phyloP scores from a whole-genome alignment of 2,329 filamentous ascomycete species.

The Alternaria panax region DNA sequence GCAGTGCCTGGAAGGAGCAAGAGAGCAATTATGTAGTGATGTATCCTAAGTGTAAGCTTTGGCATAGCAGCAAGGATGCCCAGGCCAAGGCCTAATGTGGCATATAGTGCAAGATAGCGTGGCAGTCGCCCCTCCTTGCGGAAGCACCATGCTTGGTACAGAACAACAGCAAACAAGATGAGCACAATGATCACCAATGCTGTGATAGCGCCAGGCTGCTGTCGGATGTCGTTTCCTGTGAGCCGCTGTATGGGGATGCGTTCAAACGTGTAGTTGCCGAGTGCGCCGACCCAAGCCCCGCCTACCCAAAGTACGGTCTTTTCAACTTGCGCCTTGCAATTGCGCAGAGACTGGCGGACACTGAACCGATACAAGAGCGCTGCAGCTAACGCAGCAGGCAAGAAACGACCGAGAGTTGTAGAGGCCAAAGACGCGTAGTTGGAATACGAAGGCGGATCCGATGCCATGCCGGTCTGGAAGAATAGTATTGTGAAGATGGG shows the following conservation, averaged over 20 bases:
- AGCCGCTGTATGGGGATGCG: conserved; percentile 47
- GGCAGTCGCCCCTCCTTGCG: conserved; percentile 61
- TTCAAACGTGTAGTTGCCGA: conserved; percentile 45
- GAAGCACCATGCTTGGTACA: conserved; percentile 47
- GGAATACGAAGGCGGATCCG: conserved; percentile 43
- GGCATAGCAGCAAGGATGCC: conserved; percentile 76
- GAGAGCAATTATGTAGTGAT: conserved; percentile 91
- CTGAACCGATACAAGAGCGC: conserved; percentile 40
- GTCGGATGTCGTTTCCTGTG: conserved; percentile 46
- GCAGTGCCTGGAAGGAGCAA: conserved; percentile 87
- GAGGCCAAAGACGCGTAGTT: conserved; percentile 44
- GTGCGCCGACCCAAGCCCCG: conserved; percentile 45
- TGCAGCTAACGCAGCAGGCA: conserved; percentile 44
- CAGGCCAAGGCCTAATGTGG: conserved; percentile 75
- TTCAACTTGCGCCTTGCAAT: conserved; percentile 45
- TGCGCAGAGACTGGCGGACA: conserved; percentile 35
- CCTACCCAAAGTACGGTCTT: conserved; percentile 50
- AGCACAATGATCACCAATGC: conserved; percentile 46
- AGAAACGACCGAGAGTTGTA: conserved; percentile 40
- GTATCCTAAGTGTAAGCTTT: conserved; percentile 85
- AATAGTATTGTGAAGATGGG: conserved; percentile 42
- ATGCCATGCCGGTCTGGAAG: conserved; percentile 48
- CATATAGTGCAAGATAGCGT: conserved; percentile 79
- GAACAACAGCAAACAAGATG: conserved; percentile 32
- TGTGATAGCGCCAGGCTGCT: conserved; percentile 49